Percentiles rank a stretch among this genome's conserved stretches.
Evolutionary conservation across 2,329 filamentous ascomycete genomes (phyloP).

Genomic region (Nannizziopsis arthrosporioides): DNA sequence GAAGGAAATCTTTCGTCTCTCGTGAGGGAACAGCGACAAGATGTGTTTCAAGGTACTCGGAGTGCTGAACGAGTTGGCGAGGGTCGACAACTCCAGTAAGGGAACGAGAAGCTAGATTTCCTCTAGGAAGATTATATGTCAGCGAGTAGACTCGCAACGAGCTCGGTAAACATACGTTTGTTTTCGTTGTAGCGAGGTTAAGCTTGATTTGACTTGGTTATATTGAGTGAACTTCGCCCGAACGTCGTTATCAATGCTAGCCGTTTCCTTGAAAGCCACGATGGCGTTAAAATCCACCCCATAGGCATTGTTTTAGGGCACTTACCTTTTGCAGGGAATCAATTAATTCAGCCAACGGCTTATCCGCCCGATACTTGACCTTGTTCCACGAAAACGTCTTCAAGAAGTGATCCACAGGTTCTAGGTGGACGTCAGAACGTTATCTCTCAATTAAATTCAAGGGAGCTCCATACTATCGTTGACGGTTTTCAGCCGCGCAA

Average conservation of each 20-base stretch:
- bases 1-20: slow-evolving; percentile 75
- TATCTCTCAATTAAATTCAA: background rate
- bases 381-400: slow-evolving; percentile 91
- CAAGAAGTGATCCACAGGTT: slow-evolving; percentile 90
- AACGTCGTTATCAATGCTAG: slow-evolving; percentile 89
- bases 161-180: slow-evolving; percentile 55
- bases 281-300: slow-evolving; percentile 1
- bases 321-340: slow-evolving; percentile 74
- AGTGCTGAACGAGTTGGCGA: slow-evolving; percentile 67
- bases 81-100: slow-evolving; percentile 82
- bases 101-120: slow-evolving; percentile 88
- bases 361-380: slow-evolving; percentile 90
- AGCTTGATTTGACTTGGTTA: slow-evolving; percentile 75
- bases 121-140: slow-evolving; percentile 39
- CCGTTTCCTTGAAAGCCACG: slow-evolving; percentile 55
- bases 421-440: slow-evolving; percentile 37
- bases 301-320: background rate
- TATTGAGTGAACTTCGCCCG: slow-evolving; percentile 91
- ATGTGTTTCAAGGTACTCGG: slow-evolving; percentile 93
- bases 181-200: slow-evolving; percentile 69
- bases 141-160: background rate
- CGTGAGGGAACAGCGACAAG: slow-evolving; percentile 76
- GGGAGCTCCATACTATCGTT: slow-evolving; percentile 62
- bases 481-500: slow-evolving; percentile 78
- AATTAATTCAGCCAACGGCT: slow-evolving; percentile 74